These are phyloP conservation scores for Begonia masoniana DNA, from an alignment of 306 rosid species.

Conservation along the genomic window DNA sequence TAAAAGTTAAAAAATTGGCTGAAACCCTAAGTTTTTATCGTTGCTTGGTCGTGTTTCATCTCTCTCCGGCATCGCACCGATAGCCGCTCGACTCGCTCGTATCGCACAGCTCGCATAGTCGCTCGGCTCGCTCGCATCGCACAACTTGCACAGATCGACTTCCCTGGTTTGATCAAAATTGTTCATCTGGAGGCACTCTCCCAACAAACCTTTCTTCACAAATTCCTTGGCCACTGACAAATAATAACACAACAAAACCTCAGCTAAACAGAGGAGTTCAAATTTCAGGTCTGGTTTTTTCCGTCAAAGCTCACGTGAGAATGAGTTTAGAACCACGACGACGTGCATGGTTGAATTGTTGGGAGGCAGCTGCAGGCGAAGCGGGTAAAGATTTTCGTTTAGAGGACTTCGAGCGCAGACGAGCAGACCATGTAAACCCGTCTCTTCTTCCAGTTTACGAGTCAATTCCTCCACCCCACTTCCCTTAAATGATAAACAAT, in stretches of 20 bases:
- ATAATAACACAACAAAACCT: constrained; percentile 6
- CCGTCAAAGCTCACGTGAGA: constrained; percentile 36
- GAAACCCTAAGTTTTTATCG: too few relatives aligned
- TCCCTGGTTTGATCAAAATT: constrained; percentile 10
- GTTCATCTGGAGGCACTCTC: constrained; percentile 5
- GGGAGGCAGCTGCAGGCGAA: constrained; percentile 93
- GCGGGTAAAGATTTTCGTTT: constrained; percentile 67
- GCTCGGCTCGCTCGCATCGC: too few relatives aligned
- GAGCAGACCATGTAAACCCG: constrained; percentile 53
- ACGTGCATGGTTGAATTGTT: constrained; percentile 68
- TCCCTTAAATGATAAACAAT: constrained; percentile 54
- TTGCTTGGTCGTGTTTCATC: too few relatives aligned
- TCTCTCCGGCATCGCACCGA: too few relatives aligned
- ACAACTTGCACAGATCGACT: too few relatives aligned
- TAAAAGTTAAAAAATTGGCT: too few relatives aligned
- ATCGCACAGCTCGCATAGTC: too few relatives aligned
- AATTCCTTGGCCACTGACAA: constrained; percentile 49
- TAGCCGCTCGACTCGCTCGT: too few relatives aligned
- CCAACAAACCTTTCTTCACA: constrained; percentile 36
- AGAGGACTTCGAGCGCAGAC: constrained; percentile 70
- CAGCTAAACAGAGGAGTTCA: too few relatives aligned
- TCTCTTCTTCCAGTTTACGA: constrained; percentile 64
- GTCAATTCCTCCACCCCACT: constrained; percentile 66
- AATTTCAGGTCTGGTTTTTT: too few relatives aligned
- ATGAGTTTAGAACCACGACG: constrained; percentile 43